Conservation (phyloP, 192 early-diverging fungal species). For the Coemansia sp. region DNA sequence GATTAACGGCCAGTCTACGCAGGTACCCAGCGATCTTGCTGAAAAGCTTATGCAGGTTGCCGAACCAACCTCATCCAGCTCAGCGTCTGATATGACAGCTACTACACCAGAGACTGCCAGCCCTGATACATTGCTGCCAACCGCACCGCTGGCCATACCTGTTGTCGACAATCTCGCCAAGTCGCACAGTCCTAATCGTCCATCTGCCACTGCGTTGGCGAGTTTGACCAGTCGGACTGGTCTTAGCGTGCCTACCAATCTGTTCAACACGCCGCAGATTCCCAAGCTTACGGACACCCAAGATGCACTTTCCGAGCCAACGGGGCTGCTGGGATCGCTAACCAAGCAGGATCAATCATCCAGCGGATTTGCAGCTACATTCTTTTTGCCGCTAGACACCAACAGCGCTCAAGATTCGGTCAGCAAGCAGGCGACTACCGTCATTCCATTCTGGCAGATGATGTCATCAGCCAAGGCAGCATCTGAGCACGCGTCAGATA, state of each 20-base stretch:
- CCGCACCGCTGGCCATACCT: constrained; percentile 28
- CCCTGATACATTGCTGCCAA: neutral
- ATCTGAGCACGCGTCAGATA: neutral
- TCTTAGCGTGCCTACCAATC: constrained; percentile 8
- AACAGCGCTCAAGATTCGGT: neutral
- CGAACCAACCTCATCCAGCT: constrained; percentile 1
- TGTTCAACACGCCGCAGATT: constrained; percentile 21
- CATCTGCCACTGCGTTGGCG: neutral
- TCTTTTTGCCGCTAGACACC: constrained; percentile 38
- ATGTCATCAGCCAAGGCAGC: constrained; percentile 20
- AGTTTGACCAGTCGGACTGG: neutral
- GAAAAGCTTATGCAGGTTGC: constrained; percentile 42
- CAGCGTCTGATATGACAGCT: neutral
- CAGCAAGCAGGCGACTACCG: constrained; percentile 19
- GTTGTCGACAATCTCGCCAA: constrained; percentile 20
- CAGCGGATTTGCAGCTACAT: constrained; percentile 42
- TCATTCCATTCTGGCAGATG: constrained; percentile 36
- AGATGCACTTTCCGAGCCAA: neutral
- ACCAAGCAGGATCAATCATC: constrained; percentile 4
- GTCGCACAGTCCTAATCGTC: neutral
- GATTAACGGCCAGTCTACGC: constrained; percentile 29
- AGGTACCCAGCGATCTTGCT: constrained; percentile 28
- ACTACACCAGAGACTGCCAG: neutral
- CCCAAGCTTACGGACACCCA: neutral
- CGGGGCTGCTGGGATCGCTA: neutral